Evolutionary conservation across 2,329 filamentous ascomycete species (phyloP).

Genomic region (Hymenotorrendiella dingleyae): DNA sequence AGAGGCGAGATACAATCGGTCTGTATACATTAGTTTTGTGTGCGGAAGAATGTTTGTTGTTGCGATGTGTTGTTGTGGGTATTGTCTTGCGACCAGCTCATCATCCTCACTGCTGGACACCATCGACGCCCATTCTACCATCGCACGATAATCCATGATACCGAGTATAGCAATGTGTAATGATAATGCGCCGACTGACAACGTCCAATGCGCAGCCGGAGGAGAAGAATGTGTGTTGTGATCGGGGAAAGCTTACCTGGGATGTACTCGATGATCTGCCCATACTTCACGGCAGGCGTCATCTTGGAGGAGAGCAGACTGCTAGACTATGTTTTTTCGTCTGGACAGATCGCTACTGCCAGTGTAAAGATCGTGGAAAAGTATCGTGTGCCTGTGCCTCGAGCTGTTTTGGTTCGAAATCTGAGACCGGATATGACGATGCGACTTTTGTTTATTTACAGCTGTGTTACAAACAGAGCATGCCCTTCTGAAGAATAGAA

Average conservation of each 20-base stretch:
- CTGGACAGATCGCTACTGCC: slow-evolving; percentile 14
- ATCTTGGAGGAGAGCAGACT: slow-evolving; percentile 28
- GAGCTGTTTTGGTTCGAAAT: neutral
- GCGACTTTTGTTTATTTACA: slow-evolving; percentile 16
- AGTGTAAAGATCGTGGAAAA: slow-evolving; percentile 6
- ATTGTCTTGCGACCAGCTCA: slow-evolving; percentile 7
- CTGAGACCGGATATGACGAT: slow-evolving; percentile 6
- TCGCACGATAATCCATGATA: slow-evolving; percentile 15
- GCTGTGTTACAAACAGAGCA: slow-evolving; percentile 20
- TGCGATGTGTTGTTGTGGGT: slow-evolving; percentile 4
- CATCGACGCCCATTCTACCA: slow-evolving; percentile 23
- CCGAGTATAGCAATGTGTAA: slow-evolving; percentile 18
- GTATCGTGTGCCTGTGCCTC: slow-evolving; percentile 11
- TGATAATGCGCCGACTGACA: slow-evolving; percentile 12
- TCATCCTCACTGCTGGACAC: slow-evolving; percentile 12
- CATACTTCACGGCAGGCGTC: slow-evolving; percentile 51
- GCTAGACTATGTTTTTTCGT: neutral
- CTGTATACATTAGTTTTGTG: slow-evolving; percentile 47
- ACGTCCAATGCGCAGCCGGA: neutral
- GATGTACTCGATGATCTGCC: slow-evolving; percentile 93
- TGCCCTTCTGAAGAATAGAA: slow-evolving; percentile 8
- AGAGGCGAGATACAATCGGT: slow-evolving; percentile 90
- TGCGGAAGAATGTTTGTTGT: slow-evolving; percentile 9
- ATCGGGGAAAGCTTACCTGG: slow-evolving; percentile 57
- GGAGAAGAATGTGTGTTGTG: slow-evolving; percentile 8